These are phyloP conservation scores for Trichomonas vaginalis DNA, from an alignment of 208 protist species.

Conservation along the genomic window DNA sequence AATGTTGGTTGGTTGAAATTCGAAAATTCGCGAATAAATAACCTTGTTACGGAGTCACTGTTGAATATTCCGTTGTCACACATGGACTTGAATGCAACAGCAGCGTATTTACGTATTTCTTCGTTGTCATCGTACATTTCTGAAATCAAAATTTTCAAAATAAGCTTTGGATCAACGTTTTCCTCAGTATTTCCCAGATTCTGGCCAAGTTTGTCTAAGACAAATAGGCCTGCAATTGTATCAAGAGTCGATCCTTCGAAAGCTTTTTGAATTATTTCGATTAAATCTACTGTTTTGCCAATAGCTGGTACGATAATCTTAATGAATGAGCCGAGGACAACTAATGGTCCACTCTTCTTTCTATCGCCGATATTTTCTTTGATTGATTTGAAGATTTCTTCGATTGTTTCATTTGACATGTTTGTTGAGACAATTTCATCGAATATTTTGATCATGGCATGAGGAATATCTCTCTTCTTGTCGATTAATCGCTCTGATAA, in stretches of 20 bases:
- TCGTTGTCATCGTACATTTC: not conserved
- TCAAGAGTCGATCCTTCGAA: not conserved
- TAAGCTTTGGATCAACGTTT: not conserved
- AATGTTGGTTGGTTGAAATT: not conserved
- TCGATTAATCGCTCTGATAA: not conserved
- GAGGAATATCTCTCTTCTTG: not conserved
- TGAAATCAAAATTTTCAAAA: not conserved
- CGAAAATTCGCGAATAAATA: not conserved
- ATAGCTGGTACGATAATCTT: not conserved
- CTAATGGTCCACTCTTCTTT: not conserved
- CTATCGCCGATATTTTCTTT: not conserved
- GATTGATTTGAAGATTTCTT: not conserved
- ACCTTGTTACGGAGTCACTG: not conserved
- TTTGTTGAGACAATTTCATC: not conserved
- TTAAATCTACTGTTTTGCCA: not conserved
- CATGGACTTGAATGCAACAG: not conserved
- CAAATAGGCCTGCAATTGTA: not conserved
- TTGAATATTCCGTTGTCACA: not conserved
- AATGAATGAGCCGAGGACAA: not conserved
- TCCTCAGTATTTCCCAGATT: not conserved
- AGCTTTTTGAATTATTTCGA: not conserved
- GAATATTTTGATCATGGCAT: not conserved
- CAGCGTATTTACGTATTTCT: not conserved
- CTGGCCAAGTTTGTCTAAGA: not conserved
- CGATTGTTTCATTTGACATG: not conserved